These are phyloP conservation scores for Apiotrichum sp. DNA, from an alignment of 1,284 basidiomycete species.

Conservation along the genomic window DNA sequence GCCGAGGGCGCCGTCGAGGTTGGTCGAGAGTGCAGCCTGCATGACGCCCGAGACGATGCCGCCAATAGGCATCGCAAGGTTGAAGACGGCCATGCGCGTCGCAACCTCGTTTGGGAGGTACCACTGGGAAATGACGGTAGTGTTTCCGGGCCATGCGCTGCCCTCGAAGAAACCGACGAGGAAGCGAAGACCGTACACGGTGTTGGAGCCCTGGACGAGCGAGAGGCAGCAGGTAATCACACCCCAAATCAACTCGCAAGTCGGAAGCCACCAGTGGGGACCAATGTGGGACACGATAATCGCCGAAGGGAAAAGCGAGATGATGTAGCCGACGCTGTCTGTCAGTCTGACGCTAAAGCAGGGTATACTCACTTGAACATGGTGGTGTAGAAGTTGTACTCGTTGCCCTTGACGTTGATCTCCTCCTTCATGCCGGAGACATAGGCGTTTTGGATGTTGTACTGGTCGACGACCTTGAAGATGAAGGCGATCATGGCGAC, in stretches of 20 bases:
- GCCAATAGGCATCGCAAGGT: slow-evolving; percentile 17
- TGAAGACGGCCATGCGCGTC: slow-evolving; percentile 21
- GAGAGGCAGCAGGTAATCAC: slow-evolving; percentile 12
- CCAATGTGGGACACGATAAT: slow-evolving; percentile 9
- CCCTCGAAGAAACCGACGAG: slow-evolving; percentile 25
- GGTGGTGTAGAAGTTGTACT: slow-evolving; percentile 22
- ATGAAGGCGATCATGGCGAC: slow-evolving; percentile 13
- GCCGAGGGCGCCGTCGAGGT: slow-evolving; percentile 11
- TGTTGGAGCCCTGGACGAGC: slow-evolving; percentile 6
- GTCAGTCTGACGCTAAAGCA: background rate
- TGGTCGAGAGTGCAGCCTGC: slow-evolving; percentile 21
- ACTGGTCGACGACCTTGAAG: slow-evolving; percentile 23
- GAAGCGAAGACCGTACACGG: slow-evolving; percentile 16
- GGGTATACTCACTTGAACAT: slow-evolving; percentile 4
- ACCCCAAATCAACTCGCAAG: slow-evolving; percentile 13
- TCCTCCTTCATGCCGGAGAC: slow-evolving; percentile 19
- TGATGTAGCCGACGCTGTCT: slow-evolving; percentile 9
- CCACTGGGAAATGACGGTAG: slow-evolving; percentile 15
- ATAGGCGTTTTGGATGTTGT: slow-evolving; percentile 25
- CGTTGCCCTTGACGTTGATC: slow-evolving; percentile 23
- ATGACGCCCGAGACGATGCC: slow-evolving; percentile 22
- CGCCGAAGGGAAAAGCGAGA: slow-evolving; percentile 8
- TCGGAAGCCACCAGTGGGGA: slow-evolving; percentile 9
- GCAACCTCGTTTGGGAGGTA: slow-evolving; percentile 24
- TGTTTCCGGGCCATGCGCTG: slow-evolving; percentile 12